Evolutionary conservation across 306 rosid genomes (phyloP).

Genomic region (Astragalus membranaceus): DNA sequence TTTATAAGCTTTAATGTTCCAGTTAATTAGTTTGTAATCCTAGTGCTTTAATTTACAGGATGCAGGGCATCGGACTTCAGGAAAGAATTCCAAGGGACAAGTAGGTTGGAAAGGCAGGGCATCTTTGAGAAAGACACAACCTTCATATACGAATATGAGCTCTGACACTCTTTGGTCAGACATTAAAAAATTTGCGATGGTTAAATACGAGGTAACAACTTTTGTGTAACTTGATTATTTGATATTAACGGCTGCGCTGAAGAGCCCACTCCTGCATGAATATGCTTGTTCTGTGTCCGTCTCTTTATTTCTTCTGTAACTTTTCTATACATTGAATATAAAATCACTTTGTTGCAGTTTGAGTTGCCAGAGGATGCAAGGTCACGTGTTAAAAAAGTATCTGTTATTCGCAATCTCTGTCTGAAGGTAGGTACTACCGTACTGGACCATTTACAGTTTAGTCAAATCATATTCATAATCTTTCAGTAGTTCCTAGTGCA

Average conservation of each 20-base stretch:
- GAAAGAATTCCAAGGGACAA: constrained; percentile 69
- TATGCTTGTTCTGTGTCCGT: constrained; percentile 1
- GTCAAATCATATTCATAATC: neutral
- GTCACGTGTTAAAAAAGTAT: constrained; percentile 59
- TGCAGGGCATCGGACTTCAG: constrained; percentile 51
- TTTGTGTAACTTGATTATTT: neutral
- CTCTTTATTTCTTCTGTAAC: constrained; percentile 3
- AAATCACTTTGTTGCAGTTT: constrained; percentile 47
- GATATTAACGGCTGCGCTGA: neutral
- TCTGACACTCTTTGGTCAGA: constrained; percentile 84
- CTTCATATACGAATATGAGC: constrained; percentile 58
- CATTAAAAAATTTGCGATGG: constrained; percentile 65
- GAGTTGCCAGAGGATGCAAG: constrained; percentile 74
- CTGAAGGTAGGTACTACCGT: constrained; percentile 56
- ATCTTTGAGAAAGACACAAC: constrained; percentile 51
- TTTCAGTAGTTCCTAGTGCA: neutral
- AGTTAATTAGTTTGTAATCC: neutral
- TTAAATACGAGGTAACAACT: constrained; percentile 73
- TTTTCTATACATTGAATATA: neutral
- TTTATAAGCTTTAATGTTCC: neutral
- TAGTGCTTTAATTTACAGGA: constrained; percentile 47
- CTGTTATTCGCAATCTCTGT: constrained; percentile 85
- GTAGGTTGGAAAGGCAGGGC: constrained; percentile 68
- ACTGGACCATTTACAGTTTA: constrained; percentile 6
- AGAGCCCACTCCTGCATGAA: neutral